phyloP scores from a whole-genome alignment of 805 yeast species.

The Myxozyma kluyveri region DNA sequence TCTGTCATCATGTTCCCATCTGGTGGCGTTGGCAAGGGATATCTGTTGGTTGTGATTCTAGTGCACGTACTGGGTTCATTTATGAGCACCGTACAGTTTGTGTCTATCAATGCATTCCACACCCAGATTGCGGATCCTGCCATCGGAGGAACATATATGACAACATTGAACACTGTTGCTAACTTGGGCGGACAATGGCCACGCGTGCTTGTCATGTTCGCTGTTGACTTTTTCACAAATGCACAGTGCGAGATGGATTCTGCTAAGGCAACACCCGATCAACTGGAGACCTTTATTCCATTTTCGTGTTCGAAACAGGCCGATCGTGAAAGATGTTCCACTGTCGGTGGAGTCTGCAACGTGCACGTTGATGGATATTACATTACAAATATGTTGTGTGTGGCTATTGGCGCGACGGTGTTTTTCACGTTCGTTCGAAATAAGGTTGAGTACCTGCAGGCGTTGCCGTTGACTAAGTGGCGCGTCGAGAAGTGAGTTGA shows the following conservation, averaged over 20 bases:
- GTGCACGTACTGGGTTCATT: constrained; percentile 86
- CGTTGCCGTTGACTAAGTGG: constrained; percentile 40
- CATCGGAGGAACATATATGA: constrained; percentile 98
- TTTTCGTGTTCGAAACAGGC: constrained; percentile 41
- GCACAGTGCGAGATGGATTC: constrained; percentile 52
- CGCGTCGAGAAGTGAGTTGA: constrained; percentile 28
- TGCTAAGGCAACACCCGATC: constrained; percentile 22
- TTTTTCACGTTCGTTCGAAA: constrained; percentile 64
- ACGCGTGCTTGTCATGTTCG: constrained; percentile 66
- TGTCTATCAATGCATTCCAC: constrained; percentile 90
- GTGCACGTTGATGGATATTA: constrained; percentile 78
- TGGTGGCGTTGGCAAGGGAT: constrained; percentile 49
- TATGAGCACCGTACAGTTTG: constrained; percentile 94
- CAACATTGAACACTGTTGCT: constrained; percentile 84
- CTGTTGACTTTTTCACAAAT: constrained; percentile 75
- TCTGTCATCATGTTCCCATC: constrained; percentile 71
- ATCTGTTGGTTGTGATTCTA: constrained; percentile 68
- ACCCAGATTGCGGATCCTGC: constrained; percentile 92
- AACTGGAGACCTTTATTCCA: constrained; percentile 23
- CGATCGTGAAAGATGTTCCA: constrained; percentile 51
- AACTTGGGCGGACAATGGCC: constrained; percentile 99
- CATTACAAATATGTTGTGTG: constrained; percentile 69
- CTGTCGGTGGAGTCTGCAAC: constrained; percentile 54
- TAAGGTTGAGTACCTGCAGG: constrained; percentile 64
- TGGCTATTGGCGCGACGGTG: constrained; percentile 59